Conservation (phyloP, 306 rosid species). For the Begonia peltatifolia region DNA sequence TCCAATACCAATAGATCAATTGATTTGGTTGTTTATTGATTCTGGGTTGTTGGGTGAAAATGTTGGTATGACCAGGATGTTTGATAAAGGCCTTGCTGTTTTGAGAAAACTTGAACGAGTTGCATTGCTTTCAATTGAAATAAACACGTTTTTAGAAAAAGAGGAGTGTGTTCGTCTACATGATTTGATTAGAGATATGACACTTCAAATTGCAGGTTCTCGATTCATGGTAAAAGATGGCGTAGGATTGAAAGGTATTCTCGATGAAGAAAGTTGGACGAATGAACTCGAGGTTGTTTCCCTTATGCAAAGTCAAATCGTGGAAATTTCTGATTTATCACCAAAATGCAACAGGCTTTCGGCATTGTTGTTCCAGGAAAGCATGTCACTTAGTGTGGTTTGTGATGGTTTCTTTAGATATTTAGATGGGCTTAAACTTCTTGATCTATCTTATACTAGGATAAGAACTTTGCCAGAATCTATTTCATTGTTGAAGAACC, state of each 20-base stretch:
- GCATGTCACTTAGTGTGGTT: background rate
- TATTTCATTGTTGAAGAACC: background rate
- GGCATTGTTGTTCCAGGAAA: background rate
- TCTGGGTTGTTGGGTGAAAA: constrained; percentile 9
- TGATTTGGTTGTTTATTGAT: constrained; percentile 12
- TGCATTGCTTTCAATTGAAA: background rate
- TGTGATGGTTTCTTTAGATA: background rate
- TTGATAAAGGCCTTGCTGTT: constrained; percentile 4
- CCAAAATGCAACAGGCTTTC: background rate
- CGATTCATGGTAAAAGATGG: constrained; percentile 1
- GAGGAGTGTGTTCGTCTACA: constrained; percentile 9
- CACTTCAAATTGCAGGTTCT: constrained; percentile 4
- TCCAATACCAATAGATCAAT: constrained; percentile 1
- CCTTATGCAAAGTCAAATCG: background rate
- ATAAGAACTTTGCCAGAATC: background rate
- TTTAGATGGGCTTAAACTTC: background rate
- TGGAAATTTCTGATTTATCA: background rate
- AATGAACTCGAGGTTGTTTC: background rate
- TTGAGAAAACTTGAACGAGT: constrained; percentile 6
- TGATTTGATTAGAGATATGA: constrained; percentile 7
- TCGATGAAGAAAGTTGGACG: constrained; percentile 1
- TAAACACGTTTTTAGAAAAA: background rate
- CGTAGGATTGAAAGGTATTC: background rate
- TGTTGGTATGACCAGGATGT: constrained; percentile 2
- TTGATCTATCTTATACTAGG: background rate